Evolutionary conservation across 176 grass and related monocot species (phyloP), one percentile per base, ranked within the genome.

Genomic region (Carex cristatella): DNA sequence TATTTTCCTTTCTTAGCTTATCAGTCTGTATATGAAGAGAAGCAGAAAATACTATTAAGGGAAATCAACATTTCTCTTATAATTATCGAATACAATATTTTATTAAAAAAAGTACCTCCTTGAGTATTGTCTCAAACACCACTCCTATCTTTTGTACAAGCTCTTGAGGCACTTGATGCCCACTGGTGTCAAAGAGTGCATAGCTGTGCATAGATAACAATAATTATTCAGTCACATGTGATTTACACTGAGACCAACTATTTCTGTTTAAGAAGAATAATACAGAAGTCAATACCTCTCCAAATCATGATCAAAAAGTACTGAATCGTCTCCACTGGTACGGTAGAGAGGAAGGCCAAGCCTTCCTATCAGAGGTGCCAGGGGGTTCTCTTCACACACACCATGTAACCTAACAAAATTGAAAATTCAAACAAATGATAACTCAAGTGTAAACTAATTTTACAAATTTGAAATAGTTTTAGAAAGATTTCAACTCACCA

Each of bases 301-400:
- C 3, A 95, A 65, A 49, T 99, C 96, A 94, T 99, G 96, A 87
- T 99, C 96, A 86, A 89, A 95, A n/a, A 99, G 65, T 33, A 99
- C 96, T 51, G 96, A 99, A 86, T 95, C 86, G 60, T 95, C 96
- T 81, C 93, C 96, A 84, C 93, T 95, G 13, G 96, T 99, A 28
- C 93, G 96, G 66, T 99, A 99, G 14, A 99, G 68, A 67, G 93
- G 96, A 68, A 99, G 88, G 32, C 96, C 93, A 77, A 99, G 93
- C 84, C 96, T 94, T 86, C 88, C 84, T 80, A 99, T 99, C 77
- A 95, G 87, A 44, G 96, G 91, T 79, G 96, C 96, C 79, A 99
- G 83, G 37, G 96, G 96, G 83, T 99, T 99, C 80, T 99, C 96
- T 89, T 95, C 94, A 84, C 93, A 95, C 12, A 95, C 96, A 67